A percentile compares a stretch with the other conserved stretches of the same genome.
Evolutionary conservation across 164 flowering plant genomes (phyloP).

Genomic region (Stephania japonica): DNA sequence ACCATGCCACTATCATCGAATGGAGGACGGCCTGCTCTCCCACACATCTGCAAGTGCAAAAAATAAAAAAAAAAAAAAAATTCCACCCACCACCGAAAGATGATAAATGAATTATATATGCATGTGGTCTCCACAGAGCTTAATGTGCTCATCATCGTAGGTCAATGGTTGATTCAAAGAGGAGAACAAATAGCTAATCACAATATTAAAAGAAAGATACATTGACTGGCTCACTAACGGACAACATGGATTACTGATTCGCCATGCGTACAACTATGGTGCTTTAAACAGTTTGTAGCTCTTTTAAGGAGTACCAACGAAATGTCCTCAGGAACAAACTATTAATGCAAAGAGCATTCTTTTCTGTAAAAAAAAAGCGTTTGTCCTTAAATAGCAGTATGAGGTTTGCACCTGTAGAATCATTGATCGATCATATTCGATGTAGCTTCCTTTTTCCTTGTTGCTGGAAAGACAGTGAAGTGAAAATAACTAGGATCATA

Average conservation of each 20-base stretch:
- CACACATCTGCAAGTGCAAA: constrained; percentile 69
- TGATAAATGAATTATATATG: not conserved
- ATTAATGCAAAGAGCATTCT: not conserved
- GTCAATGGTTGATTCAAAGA: not conserved
- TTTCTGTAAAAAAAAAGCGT: not conserved
- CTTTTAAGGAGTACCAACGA: not conserved
- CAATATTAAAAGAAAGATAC: not conserved
- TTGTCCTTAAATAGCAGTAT: not conserved
- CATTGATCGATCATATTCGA: constrained; percentile 92
- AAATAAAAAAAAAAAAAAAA: not conserved
- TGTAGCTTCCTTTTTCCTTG: constrained; percentile 88
- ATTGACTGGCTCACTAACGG: not conserved
- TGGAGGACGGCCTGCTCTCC: constrained; percentile 98
- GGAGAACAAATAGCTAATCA: not conserved
- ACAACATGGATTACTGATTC: not conserved
- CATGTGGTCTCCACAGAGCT: not conserved
- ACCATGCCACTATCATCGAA: constrained; percentile 95
- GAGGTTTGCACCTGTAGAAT: constrained; percentile 62
- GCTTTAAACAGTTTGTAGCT: not conserved
- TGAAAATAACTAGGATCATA: not conserved
- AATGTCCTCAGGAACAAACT: not conserved
- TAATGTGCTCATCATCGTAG: not conserved
- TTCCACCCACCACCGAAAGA: not conserved
- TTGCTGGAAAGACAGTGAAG: constrained; percentile 44
- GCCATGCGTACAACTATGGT: not conserved